Evolutionary conservation across 2,329 filamentous ascomycete genomes (phyloP), one percentile per base, ranked within the genome.

Genomic region (Calonectria pteridis): DNA sequence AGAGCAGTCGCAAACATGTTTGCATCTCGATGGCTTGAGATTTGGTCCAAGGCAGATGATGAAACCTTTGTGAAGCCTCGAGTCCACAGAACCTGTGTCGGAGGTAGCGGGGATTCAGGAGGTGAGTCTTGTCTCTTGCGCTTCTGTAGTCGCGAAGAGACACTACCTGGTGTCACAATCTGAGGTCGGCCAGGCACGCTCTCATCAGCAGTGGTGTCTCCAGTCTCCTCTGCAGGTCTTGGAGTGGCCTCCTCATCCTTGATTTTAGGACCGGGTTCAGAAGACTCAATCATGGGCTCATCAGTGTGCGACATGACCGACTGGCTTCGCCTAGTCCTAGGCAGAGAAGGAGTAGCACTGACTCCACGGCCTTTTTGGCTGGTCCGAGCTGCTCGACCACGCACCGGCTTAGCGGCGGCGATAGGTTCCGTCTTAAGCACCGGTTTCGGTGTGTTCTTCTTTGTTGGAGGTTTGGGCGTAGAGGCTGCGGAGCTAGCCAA

Each of bases 1-100:
- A 96, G 89, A 2, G 93, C 92, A 69, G 93, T 92, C 33, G 93
- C 92, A 81, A 96, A 96, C 84, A 95, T 94, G 77, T 94, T 95
- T 58, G 94, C 94, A 77, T 94, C 91, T 40, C 94, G 93, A 82
- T 96, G 94, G 67, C 92, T 93, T 29, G 92, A 91, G 73, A 96
- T 94, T 78, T 95, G 92, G 81, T 95, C 94, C 76, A 96, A 88
- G 16, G 94, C 92, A 6, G 93, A 93, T 5, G 90, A 90, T 37
- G 92, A 93, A 18, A 95, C 94, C 77, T 93, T 92, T 43, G 93
- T 91, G 80, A 96, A 93, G 62, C 93, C 93, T 62, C 94, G 92
- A 18, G 94, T 95, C 87, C 94, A 94, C 50, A 94, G 87, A 6
- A 96, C 93, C 71, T 94, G 90, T 11, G 91, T 91, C 28, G 91